phyloP scores from a whole-genome alignment of 208 protist genomes.

The Balamuthia mandrillaris region DNA sequence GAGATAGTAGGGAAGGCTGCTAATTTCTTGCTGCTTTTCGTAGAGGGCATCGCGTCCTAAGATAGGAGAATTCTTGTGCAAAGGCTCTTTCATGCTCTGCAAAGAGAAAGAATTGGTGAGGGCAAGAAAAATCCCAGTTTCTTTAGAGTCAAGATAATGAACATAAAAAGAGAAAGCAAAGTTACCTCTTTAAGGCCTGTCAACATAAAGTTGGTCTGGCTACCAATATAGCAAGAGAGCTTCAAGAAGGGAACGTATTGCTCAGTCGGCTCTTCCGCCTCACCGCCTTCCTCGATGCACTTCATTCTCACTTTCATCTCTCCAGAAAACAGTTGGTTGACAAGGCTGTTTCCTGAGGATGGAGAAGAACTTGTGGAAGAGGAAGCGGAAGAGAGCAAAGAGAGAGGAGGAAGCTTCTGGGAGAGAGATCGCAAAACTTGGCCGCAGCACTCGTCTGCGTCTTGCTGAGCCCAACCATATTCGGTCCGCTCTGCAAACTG shows the following conservation, averaged over 20 bases:
- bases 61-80: slow-evolving; percentile 51
- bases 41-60: slow-evolving; percentile 60
- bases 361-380: no score
- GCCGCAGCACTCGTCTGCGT: slow-evolving; percentile 16
- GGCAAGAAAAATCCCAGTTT: neutral
- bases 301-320: neutral
- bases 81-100: slow-evolving; percentile 47
- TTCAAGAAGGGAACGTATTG: slow-evolving; percentile 17
- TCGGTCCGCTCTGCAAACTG: slow-evolving; percentile 6
- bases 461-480: slow-evolving; percentile 15
- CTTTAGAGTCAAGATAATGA: neutral
- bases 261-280: neutral
- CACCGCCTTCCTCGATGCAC: slow-evolving; percentile 25
- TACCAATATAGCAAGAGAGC: slow-evolving; percentile 56
- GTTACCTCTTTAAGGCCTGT: slow-evolving; percentile 52
- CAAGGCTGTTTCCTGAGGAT: neutral
- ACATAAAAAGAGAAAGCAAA: neutral
- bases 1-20: slow-evolving; percentile 64
- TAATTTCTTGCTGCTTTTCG: slow-evolving; percentile 48
- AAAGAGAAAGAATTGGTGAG: neutral
- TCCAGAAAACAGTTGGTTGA: slow-evolving; percentile 32
- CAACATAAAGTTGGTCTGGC: slow-evolving; percentile 43
- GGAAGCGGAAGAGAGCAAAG: no score
- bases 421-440: neutral
- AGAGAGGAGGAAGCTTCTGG: neutral